Conservation (phyloP, 805 yeast genomes). For the Tetrapisispora pingtungensis region DNA sequence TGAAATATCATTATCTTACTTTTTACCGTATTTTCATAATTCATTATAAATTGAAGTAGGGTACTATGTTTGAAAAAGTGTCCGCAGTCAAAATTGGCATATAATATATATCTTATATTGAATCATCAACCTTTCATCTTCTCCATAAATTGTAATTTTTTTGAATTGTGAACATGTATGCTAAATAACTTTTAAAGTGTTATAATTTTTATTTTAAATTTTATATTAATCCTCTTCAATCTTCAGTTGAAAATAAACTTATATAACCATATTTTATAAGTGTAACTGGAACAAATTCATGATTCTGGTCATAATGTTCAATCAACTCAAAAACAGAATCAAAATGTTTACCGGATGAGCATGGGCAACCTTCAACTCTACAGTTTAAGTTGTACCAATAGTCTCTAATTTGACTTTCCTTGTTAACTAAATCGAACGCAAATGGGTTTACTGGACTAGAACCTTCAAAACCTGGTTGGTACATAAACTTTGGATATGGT, state of each 20-base stretch:
- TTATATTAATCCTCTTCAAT: not conserved
- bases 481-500: not conserved
- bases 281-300: constrained; percentile 14
- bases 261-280: constrained; percentile 15
- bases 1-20: no score
- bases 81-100: no score
- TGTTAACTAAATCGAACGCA: constrained; percentile 1
- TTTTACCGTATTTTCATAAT: no score
- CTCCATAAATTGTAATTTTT: no score
- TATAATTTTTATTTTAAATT: no score
- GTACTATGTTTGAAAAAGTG: no score
- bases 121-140: no score
- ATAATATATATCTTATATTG: no score
- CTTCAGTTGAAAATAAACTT: constrained; percentile 2
- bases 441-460: not conserved
- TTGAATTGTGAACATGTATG: no score
- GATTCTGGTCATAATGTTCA: constrained; percentile 19
- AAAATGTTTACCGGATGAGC: constrained; percentile 1
- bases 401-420: constrained; percentile 1
- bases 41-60: no score
- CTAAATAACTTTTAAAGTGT: no score
- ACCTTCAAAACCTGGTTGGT: constrained; percentile 1
- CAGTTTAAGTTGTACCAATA: constrained; percentile 12
- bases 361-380: constrained; percentile 5
- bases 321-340: constrained; percentile 12